Conservation (phyloP, 2,329 filamentous ascomycete genomes). For the Penicillium oxalicum region DNA sequence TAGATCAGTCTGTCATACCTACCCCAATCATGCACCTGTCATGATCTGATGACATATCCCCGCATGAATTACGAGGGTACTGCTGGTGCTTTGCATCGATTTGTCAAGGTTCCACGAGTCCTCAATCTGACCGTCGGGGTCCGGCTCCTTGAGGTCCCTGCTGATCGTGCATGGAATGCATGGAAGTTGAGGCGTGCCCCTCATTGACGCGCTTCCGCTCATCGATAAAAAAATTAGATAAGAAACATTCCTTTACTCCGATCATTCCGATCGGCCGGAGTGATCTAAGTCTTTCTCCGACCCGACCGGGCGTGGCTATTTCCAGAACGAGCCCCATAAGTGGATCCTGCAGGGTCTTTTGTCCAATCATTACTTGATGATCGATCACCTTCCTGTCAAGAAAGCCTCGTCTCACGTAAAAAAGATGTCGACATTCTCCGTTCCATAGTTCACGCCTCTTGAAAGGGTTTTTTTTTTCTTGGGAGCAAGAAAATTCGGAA, state of each 20-base stretch:
- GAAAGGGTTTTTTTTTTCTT: constrained; percentile 6
- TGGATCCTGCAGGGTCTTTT: constrained; percentile 13
- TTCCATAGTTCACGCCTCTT: constrained; percentile 4
- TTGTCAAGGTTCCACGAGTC: background rate
- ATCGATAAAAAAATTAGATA: background rate
- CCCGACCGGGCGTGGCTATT: constrained; percentile 4
- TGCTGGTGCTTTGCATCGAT: background rate
- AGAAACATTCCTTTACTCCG: constrained; percentile 7
- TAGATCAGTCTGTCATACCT: background rate
- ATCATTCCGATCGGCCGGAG: constrained; percentile 17
- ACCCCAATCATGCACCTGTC: background rate
- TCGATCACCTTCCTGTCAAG: constrained; percentile 16
- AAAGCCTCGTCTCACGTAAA: constrained; percentile 24
- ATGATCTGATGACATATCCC: too few species aligned
- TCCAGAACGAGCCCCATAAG: constrained; percentile 8
- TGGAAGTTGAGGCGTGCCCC: background rate
- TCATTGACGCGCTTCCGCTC: background rate
- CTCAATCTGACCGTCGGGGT: background rate
- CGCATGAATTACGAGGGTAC: too few species aligned
- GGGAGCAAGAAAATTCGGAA: background rate
- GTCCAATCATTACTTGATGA: constrained; percentile 14
- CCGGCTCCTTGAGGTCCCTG: background rate
- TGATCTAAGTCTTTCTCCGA: constrained; percentile 15
- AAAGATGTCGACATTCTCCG: constrained; percentile 15
- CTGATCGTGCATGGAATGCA: background rate